Evolutionary conservation across 2,329 filamentous ascomycete genomes (phyloP).

Genomic region (Ceratocystis variospora): DNA sequence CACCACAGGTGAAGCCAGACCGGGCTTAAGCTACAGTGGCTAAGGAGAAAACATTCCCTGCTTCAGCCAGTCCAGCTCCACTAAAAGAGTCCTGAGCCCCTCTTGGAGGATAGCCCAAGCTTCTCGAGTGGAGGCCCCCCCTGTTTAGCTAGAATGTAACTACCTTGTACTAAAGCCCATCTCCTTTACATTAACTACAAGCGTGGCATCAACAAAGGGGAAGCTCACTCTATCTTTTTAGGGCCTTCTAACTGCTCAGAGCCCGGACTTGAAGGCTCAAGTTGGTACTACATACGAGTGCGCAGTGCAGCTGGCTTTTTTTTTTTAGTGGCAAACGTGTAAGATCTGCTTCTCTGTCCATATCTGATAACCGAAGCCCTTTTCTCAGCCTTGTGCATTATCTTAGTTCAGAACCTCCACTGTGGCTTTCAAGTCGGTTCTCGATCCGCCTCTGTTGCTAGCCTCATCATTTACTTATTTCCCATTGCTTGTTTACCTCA

Average conservation of each 20-base stretch:
- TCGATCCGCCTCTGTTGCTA: slow-evolving; percentile 1
- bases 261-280: not conserved
- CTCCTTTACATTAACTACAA: not conserved
- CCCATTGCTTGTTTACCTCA: not conserved
- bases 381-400: not conserved
- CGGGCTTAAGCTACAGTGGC: not conserved
- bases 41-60: not conserved
- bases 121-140: not conserved
- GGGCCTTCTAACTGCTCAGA: no score
- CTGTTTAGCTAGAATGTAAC: not conserved
- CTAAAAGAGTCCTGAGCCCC: not conserved
- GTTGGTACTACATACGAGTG: not conserved
- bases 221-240: no score
- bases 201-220: slow-evolving; percentile 2
- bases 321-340: not conserved
- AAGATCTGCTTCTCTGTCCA: not conserved
- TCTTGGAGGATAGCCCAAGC: not conserved
- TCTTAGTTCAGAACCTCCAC: not conserved
- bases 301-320: no score
- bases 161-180: not conserved
- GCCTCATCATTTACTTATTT: not conserved
- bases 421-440: not conserved
- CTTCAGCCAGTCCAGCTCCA: not conserved
- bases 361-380: slow-evolving; percentile 6
- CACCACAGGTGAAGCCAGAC: not conserved